Percentiles rank a stretch among this genome's conserved stretches.
phyloP scores from a whole-genome alignment of 495 filamentous ascomycete species.

The Pseudoneurospora amorphoporcata region DNA sequence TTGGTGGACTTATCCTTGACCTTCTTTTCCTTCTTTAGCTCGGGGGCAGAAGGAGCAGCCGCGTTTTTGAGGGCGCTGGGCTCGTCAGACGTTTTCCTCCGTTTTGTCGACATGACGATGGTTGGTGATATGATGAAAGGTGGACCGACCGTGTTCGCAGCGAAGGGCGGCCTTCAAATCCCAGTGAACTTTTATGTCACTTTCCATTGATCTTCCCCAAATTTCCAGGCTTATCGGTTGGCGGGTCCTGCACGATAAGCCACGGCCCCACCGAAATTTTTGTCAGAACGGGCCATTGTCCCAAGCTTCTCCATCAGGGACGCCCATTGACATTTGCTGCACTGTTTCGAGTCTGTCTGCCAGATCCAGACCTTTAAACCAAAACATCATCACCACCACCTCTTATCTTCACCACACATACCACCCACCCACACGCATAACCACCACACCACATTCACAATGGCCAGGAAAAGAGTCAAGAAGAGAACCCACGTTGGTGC shows the following conservation, averaged over 20 bases:
- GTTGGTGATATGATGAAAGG: neutral
- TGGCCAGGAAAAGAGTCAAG: slow-evolving; percentile 78
- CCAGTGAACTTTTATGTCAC: neutral
- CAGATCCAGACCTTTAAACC: neutral
- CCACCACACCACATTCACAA: slow-evolving; percentile 22
- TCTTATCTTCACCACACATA: neutral
- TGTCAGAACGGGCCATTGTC: neutral
- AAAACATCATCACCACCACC: slow-evolving; percentile 1
- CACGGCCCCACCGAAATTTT: slow-evolving; percentile 20
- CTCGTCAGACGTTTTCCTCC: slow-evolving; percentile 16
- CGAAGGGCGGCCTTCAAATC: neutral
- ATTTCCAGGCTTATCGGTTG: slow-evolving; percentile 9
- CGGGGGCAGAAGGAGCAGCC: neutral
- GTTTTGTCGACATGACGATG: slow-evolving; percentile 17
- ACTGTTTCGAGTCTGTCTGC: slow-evolving; percentile 2
- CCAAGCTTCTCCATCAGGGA: neutral
- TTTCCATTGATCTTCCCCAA: neutral
- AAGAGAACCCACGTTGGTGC: slow-evolving; percentile 78
- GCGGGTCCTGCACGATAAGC: slow-evolving; percentile 15
- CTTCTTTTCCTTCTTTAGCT: neutral
- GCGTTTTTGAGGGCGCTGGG: neutral
- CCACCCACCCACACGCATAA: neutral
- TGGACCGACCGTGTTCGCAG: neutral
- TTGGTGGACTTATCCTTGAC: neutral
- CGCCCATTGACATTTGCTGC: neutral